Conservation (phyloP, 129 eudicot species). For the Artemisia tridentata region DNA sequence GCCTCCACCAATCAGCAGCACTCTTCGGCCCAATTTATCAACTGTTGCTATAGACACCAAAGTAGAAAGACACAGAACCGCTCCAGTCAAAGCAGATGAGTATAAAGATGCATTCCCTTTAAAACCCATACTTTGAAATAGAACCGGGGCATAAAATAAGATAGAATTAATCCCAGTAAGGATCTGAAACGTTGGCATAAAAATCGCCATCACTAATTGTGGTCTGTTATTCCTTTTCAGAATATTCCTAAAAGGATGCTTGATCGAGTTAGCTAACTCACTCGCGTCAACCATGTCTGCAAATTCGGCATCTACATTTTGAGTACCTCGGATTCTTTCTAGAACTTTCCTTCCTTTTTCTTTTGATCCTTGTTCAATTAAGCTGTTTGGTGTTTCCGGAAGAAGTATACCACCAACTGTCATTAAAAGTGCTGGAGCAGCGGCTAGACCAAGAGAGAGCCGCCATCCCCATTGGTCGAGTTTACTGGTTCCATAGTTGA, state of each 20-base stretch:
- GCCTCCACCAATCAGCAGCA: conserved; percentile 74
- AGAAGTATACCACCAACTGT: conserved; percentile 77
- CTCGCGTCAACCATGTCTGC: conserved; percentile 93
- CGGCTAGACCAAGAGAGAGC: conserved; percentile 86
- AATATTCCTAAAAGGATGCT: conserved; percentile 82
- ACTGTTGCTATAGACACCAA: conserved; percentile 72
- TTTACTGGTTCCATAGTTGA: conserved; percentile 74
- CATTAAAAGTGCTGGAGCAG: conserved; percentile 81
- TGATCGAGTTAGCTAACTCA: conserved; percentile 69
- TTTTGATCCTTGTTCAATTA: conserved; percentile 60
- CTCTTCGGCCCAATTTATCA: conserved; percentile 76
- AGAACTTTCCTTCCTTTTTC: conserved; percentile 62
- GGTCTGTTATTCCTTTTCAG: conserved; percentile 70
- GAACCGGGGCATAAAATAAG: conserved; percentile 80
- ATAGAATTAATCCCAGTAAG: conserved; percentile 91
- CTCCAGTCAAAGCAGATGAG: conserved; percentile 88
- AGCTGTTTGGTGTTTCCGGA: conserved; percentile 97
- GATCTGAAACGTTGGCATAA: conserved; percentile 86
- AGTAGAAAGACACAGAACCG: conserved; percentile 71
- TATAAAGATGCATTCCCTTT: conserved; percentile 73
- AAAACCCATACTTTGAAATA: conserved; percentile 87
- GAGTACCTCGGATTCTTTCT: conserved; percentile 77
- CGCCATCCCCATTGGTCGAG: conserved; percentile 94
- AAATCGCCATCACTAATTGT: conserved; percentile 82
- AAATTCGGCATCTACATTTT: conserved; percentile 71